These are phyloP conservation scores for Fusarium albidum DNA, from an alignment of 2,329 filamentous ascomycete genomes.

Conservation along the genomic window DNA sequence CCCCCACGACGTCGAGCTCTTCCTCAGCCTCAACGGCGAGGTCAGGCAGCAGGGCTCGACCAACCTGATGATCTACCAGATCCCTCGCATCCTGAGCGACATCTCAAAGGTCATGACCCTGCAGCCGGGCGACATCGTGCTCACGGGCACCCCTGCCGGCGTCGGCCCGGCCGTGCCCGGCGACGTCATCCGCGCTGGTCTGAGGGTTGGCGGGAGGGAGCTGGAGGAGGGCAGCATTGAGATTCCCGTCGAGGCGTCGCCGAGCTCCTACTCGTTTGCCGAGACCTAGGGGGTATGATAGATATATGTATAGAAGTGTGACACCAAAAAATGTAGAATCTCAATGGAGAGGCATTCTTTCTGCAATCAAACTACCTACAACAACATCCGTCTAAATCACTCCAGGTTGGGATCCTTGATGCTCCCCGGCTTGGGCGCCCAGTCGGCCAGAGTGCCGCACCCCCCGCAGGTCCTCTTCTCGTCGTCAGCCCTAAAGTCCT, in stretches of 20 bases:
- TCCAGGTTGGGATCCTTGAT: conserved; percentile 67
- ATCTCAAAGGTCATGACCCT: conserved; percentile 96
- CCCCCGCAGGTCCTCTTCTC: conserved; percentile 76
- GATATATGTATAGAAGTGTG: background rate
- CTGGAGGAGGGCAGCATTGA: conserved; percentile 85
- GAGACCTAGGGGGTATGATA: conserved; percentile 63
- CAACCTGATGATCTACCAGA: conserved; percentile 91
- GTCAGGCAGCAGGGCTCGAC: conserved; percentile 86
- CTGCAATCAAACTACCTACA: conserved; percentile 1
- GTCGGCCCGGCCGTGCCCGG: conserved; percentile 87
- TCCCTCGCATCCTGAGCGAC: conserved; percentile 86
- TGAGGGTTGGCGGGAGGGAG: conserved; percentile 82
- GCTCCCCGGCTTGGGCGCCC: conserved; percentile 67
- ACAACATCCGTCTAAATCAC: conserved; percentile 2
- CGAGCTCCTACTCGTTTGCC: conserved; percentile 77
- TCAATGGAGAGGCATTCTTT: conserved; percentile 1
- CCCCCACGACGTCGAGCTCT: conserved; percentile 88
- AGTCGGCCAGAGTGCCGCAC: conserved; percentile 81
- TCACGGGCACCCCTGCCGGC: conserved; percentile 98
- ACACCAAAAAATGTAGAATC: conserved; percentile 21
- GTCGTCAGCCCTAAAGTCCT: conserved; percentile 75
- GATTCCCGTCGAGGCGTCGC: conserved; percentile 82
- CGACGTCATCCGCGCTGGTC: conserved; percentile 85
- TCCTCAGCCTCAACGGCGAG: conserved; percentile 82
- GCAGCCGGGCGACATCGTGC: conserved; percentile 87